Base-by-base conservation (phyloP, 2,329 filamentous ascomycete species). In the Phyllosticta citriasiana region DNA sequence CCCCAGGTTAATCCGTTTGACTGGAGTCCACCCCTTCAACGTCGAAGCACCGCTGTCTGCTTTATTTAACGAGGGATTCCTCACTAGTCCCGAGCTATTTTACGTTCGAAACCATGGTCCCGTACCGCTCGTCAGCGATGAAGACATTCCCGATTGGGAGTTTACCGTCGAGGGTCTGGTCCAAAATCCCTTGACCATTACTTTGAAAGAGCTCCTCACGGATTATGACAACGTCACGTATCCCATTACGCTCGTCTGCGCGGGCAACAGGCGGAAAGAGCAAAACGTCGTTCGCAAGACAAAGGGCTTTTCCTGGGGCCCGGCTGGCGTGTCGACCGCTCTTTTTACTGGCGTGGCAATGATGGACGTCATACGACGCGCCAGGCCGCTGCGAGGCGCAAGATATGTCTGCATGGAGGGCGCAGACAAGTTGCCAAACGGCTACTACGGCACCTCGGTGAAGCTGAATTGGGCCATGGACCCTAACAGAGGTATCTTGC, bases 301-400 rank as follows among this genome's bases (percentile, higher is more conserved):
- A 1, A 95, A 96, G 68, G 92, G 92, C 0, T 97, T 97, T 76
- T 96, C 91, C 2, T 97, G 92, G 92, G 92, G 92, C 40, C 80
- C 92, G 0, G 91, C 89, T 3, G 92, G 91, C 25, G 72, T 97
- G 5, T 95, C 91, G 0, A 97, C 90, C 0, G 90, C 91, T 0
- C 76, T 96, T 0, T 97, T 89, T 80, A 97, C 92, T 0, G 92
- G 92, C 24, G 88, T 91, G 0, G 78, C 87, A 51, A 84, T 96
- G 73, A 80, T 79, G 1, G 87, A 93, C 63, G 74, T 96, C 3
- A 78, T 96, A 16, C 80, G 79, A 62, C 80, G 78, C 64, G 90
- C 90, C 2, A 83, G 78, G 62, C 90, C 90, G 0, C 78, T 80
- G 66, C 81, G 86, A 63, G 83, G 82, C 59, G 91, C 91, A 1